Conservation (phyloP, 2,329 filamentous ascomycete genomes). For the Aspergillus fructus region DNA sequence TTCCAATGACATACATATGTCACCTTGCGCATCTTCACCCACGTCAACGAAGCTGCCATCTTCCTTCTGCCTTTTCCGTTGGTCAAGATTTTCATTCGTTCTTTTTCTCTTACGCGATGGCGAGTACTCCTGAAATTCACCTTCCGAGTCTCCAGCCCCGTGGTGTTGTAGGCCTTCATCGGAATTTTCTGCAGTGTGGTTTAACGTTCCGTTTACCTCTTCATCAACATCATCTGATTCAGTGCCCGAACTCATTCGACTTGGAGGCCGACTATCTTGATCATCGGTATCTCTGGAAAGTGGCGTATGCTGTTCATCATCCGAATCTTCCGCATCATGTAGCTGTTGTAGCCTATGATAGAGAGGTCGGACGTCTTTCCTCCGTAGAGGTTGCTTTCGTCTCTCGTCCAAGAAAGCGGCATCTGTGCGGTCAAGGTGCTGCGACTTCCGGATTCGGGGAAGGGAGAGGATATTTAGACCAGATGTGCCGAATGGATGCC, state of each 20-base stretch:
- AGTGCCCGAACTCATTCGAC: conserved; percentile 60
- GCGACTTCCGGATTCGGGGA: conserved; percentile 71
- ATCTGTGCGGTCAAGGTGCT: conserved; percentile 58
- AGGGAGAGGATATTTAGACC: conserved; percentile 62
- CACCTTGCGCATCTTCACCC: conserved; percentile 43
- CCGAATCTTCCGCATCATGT: conserved; percentile 79
- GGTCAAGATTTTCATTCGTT: conserved; percentile 65
- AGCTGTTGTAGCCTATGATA: conserved; percentile 75
- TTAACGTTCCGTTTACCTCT: conserved; percentile 27
- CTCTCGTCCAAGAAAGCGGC: conserved; percentile 69
- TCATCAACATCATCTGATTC: conserved; percentile 50
- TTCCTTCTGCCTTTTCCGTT: conserved; percentile 79
- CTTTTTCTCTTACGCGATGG: conserved; percentile 72
- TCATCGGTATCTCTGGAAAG: conserved; percentile 78
- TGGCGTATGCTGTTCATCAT: conserved; percentile 73
- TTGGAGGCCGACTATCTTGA: conserved; percentile 76
- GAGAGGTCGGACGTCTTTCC: conserved; percentile 70
- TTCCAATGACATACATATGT: not conserved
- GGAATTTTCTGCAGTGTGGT: conserved; percentile 17
- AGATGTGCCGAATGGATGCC: conserved; percentile 33
- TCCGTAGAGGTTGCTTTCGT: conserved; percentile 54
- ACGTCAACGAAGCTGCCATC: conserved; percentile 77
- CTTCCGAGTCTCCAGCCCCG: conserved; percentile 19
- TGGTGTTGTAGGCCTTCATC: conserved; percentile 4
- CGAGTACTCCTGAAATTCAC: conserved; percentile 22